Evolutionary conservation across 2,329 filamentous ascomycete genomes (phyloP).

Genomic region (Verticillium longisporum): DNA sequence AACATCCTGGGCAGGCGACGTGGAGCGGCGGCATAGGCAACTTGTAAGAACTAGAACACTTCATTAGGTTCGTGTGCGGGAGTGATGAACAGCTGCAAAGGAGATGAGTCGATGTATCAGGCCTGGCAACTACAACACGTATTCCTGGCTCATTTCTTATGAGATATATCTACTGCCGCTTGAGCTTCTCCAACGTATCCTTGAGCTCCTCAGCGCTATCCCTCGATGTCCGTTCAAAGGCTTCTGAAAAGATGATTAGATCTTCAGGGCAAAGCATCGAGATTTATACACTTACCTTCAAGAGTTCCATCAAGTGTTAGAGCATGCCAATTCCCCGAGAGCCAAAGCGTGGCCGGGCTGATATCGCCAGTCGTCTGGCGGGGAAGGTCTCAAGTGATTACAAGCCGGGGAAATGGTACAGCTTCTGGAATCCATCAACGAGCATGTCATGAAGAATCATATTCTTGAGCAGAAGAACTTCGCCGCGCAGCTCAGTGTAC

Average conservation of each 20-base stretch:
- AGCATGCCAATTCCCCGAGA: constrained; percentile 15
- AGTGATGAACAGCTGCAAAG: background rate
- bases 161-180: constrained; percentile 1
- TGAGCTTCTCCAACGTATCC: constrained; percentile 9
- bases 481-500: constrained; percentile 1
- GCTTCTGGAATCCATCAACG: constrained; percentile 1
- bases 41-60: background rate
- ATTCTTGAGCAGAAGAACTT: constrained; percentile 11
- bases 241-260: constrained; percentile 4
- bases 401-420: constrained; percentile 1
- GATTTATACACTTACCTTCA: constrained; percentile 10
- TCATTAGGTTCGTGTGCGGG: background rate
- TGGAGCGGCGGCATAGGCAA: background rate
- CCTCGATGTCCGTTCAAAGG: constrained; percentile 12
- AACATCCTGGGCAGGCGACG: background rate
- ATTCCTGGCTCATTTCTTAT: background rate
- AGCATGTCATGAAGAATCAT: constrained; percentile 6
- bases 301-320: constrained; percentile 14
- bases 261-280: background rate
- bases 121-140: background rate
- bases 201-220: constrained; percentile 11
- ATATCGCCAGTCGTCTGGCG: constrained; percentile 1
- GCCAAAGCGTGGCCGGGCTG: constrained; percentile 14
- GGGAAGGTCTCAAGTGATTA: constrained; percentile 1
- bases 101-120: background rate